Base-by-base conservation (phyloP, 805 yeast genomes). In the Ogataea chonburiensis region DNA sequence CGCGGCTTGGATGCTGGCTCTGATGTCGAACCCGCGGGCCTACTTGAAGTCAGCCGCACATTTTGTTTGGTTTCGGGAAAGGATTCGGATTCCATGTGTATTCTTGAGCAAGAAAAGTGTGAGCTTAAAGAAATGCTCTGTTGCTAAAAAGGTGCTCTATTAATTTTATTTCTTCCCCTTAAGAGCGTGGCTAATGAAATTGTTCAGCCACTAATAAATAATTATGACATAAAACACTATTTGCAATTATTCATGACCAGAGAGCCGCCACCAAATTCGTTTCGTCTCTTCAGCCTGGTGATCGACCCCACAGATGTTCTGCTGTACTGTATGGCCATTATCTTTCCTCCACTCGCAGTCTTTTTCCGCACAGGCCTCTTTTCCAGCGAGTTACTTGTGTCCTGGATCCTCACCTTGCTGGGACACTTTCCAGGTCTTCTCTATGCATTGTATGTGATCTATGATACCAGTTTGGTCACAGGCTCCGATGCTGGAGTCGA, bases 271-370 rank as follows among this genome's bases (percentile, higher is more conserved):
- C 48, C 48, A 14, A 46, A 45, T 34, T 24, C 49, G 2, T 31
- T 45, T 29, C 43, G 17, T 5, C 17, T 50, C 4, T 29, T 39
- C n/a, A 50, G 55, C 2, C 15, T 23, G 9, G 38, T 39, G 9
- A 17, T 44, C 5, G 57, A 53, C 28, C 52, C 54, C 2, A 40
- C 70, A 3, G 89, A 83, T 54, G 53, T 78, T n/a, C 55, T 77
- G 10, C 71, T 84, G 11, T 76, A 79, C 38, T 46, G 78, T 1
- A 54, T 79, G 6, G 80, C 86, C 3, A 68, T 81, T 32, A 66
- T 83, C 33, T 68, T 80, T 53, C 93, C 94, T 2, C 93, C 93
- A 0, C 64, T 83, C 9, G 85, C 89, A 0, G 88, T 84, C 8
- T 60, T 78, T 57, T 67, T 81, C 23, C 68, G 87, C 52, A 63